A percentile compares a stretch with the other conserved stretches of the same genome.
Conservation (phyloP, 2,329 filamentous ascomycete species). For the Chalara sp. region DNA sequence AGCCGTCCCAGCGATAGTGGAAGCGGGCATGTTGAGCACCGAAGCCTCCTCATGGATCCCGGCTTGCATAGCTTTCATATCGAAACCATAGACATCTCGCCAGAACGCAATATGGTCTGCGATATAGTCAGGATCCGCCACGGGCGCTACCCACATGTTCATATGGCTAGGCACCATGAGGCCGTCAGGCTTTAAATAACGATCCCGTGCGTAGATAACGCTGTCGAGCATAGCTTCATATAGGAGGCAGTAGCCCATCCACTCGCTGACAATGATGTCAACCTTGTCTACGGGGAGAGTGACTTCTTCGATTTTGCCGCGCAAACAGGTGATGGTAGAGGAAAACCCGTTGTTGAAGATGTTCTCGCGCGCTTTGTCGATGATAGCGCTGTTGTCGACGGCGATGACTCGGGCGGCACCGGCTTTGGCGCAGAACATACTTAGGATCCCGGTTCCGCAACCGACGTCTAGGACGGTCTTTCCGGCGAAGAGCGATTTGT, state of each 20-base stretch:
- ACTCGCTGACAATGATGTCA: conserved; percentile 93
- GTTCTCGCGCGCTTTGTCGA: conserved; percentile 79
- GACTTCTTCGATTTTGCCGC: conserved; percentile 85
- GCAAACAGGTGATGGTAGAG: conserved; percentile 68
- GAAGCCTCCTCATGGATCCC: conserved; percentile 78
- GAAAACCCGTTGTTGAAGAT: conserved; percentile 73
- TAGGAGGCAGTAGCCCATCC: conserved; percentile 93
- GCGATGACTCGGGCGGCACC: conserved; percentile 82
- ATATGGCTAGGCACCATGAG: conserved; percentile 83
- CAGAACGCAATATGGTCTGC: conserved; percentile 77
- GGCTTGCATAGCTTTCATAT: conserved; percentile 85
- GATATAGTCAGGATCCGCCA: conserved; percentile 71
- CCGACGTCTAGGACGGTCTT: conserved; percentile 89
- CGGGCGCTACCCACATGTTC: conserved; percentile 74
- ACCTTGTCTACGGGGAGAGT: conserved; percentile 70
- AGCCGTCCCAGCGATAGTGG: conserved; percentile 51
- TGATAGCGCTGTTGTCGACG: conserved; percentile 88
- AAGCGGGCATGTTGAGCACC: conserved; percentile 61
- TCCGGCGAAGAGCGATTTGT: conserved; percentile 79
- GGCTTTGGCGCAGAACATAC: conserved; percentile 89
- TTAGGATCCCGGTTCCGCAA: conserved; percentile 80
- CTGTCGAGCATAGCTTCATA: conserved; percentile 97
- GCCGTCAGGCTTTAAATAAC: conserved; percentile 72
- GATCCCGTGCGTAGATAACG: conserved; percentile 80
- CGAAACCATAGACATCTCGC: conserved; percentile 89